Evolutionary conservation across 306 rosid genomes (phyloP).

Genomic region (Vicia faba): DNA sequence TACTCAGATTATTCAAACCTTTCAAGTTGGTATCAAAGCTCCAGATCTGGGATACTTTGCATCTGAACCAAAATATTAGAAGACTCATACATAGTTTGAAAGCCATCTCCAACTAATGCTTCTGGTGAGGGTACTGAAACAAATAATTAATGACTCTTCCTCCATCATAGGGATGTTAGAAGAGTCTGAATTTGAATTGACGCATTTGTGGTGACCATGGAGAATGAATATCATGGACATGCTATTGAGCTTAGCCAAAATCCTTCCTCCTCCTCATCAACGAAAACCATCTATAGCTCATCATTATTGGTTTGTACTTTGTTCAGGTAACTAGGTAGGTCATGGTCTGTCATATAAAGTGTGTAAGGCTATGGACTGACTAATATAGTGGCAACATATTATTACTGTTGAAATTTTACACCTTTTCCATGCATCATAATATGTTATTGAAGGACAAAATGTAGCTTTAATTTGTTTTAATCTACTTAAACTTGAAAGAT

Average conservation of each 20-base stretch:
- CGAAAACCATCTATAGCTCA: neutral
- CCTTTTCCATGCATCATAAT: neutral
- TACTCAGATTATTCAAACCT: neutral
- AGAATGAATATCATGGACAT: neutral
- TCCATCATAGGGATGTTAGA: neutral
- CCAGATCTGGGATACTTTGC: neutral
- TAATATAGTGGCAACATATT: neutral
- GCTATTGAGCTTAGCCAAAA: neutral
- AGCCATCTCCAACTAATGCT: constrained; percentile 1
- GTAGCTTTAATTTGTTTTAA: neutral
- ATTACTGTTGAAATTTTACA: neutral
- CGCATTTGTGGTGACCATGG: neutral
- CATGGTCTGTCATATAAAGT: neutral
- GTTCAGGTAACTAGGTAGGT: neutral
- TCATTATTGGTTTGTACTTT: neutral
- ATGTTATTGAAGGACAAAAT: neutral
- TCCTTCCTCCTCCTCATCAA: neutral
- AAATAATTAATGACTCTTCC: neutral
- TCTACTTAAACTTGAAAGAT: neutral
- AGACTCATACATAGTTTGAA: neutral
- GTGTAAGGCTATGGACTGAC: neutral
- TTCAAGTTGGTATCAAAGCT: neutral
- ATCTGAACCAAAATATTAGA: neutral
- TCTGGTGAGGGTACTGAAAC: neutral
- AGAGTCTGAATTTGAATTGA: neutral